Evolutionary conservation across 192 early-diverging fungal genomes (phyloP).

Genomic region (Coemansia reversa): DNA sequence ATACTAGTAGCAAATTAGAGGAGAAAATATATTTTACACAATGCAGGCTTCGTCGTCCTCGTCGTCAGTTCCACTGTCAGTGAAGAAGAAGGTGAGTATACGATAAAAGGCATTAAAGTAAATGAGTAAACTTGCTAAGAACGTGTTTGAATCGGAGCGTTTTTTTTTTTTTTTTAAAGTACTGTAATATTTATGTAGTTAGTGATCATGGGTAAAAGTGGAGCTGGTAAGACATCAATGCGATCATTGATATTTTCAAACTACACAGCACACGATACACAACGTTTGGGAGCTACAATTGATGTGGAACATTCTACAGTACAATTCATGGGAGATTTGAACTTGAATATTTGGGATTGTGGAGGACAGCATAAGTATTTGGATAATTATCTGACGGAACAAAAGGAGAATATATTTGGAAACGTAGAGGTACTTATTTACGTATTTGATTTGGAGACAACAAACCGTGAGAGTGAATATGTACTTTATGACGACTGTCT

Average conservation of each 20-base stretch:
- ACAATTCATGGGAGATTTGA: slow-evolving; percentile 90
- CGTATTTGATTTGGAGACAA: slow-evolving; percentile 94
- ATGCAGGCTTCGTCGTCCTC: slow-evolving; percentile 17
- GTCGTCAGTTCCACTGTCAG: background rate
- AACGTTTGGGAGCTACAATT: slow-evolving; percentile 94
- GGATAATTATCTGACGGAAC: slow-evolving; percentile 93
- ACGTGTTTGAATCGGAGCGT: no score
- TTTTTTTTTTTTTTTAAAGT: no score
- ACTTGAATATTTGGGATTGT: slow-evolving; percentile 98
- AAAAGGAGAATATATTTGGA: slow-evolving; percentile 92
- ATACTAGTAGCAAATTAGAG: no score
- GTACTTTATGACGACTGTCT: slow-evolving; percentile 86
- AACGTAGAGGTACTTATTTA: slow-evolving; percentile 99
- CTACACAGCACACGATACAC: slow-evolving; percentile 92
- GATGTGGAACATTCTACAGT: slow-evolving; percentile 98
- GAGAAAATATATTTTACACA: background rate
- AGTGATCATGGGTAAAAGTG: slow-evolving; percentile 96
- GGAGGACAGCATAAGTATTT: slow-evolving; percentile 95
- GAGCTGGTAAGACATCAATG: slow-evolving; percentile 99
- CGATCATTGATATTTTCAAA: slow-evolving; percentile 97
- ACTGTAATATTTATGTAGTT: slow-evolving; percentile 58
- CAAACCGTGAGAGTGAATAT: slow-evolving; percentile 89
- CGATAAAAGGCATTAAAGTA: background rate
- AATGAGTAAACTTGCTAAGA: no score
- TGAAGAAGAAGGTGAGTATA: slow-evolving; percentile 16